Percentiles rank a stretch among this genome's conserved stretches.
These are phyloP conservation scores for Santalum album DNA, from an alignment of 164 flowering plant genomes.

Conservation along the genomic window DNA sequence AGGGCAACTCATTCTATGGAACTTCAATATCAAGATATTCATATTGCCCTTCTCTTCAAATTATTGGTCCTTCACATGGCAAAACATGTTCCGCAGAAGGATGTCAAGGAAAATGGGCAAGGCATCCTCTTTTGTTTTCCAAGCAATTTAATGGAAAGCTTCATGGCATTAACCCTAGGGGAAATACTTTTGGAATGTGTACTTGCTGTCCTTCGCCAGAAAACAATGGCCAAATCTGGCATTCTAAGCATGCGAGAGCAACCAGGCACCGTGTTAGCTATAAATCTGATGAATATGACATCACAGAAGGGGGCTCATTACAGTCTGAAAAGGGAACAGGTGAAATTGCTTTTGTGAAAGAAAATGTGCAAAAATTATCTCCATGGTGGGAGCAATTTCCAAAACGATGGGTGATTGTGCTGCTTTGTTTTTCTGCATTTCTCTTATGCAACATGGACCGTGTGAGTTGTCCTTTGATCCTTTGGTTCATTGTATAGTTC, in stretches of 20 bases:
- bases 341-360: slow-evolving; percentile 44
- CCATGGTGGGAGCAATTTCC: slow-evolving; percentile 79
- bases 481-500: no score
- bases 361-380: slow-evolving; percentile 22
- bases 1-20: slow-evolving; percentile 19
- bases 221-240: slow-evolving; percentile 18
- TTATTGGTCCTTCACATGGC: slow-evolving; percentile 16
- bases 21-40: slow-evolving; percentile 18
- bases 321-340: slow-evolving; percentile 33
- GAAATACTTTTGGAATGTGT: slow-evolving; percentile 25
- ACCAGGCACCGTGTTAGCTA: slow-evolving; percentile 39
- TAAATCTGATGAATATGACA: slow-evolving; percentile 68
- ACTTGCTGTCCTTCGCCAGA: slow-evolving; percentile 25
- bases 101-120: slow-evolving; percentile 9
- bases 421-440: slow-evolving; percentile 86
- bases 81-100: slow-evolving; percentile 10
- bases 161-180: slow-evolving; percentile 8
- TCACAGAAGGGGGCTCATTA: slow-evolving; percentile 42
- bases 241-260: slow-evolving; percentile 18
- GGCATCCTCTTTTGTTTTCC: slow-evolving; percentile 16
- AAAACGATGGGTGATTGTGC: slow-evolving; percentile 90
- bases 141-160: slow-evolving; percentile 14
- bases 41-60: slow-evolving; percentile 14
- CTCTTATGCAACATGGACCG: slow-evolving; percentile 98
- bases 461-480: slow-evolving; percentile 42